Evolutionary conservation across 2,329 filamentous ascomycete genomes (phyloP), one percentile per base, ranked within the genome.

Genomic region (Pseudogymnoascus sp.): DNA sequence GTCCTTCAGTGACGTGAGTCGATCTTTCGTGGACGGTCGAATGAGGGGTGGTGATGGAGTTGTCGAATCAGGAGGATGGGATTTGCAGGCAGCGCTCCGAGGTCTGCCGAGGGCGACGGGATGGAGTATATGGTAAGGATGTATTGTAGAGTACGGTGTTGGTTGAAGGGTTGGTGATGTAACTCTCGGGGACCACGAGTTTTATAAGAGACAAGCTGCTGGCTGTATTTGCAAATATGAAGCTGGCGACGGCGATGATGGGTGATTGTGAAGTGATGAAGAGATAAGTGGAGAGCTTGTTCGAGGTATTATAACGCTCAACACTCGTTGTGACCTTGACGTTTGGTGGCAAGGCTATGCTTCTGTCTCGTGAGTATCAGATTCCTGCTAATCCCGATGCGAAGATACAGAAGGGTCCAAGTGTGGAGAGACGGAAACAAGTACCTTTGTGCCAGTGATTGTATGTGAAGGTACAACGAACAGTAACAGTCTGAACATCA

Each of bases 21-120:
- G 24, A 47, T 29, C 24, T 17, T 41, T 29, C 41, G 24, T 47
- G 41, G 41, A 29, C 11, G 24, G 41, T 29, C 24, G 40, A 44
- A 11, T 44, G 41, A 47, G 41, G 41, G 41, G 41, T 47, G 41
- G 41, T 47, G 41, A 47, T 47, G 21, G 41, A 26, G 41, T n/a
- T 47, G 41, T 47, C 41, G 41, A 47, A 47, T 47, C 41, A 47
- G 41, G 11, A 47, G 21, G 21, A 29, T n/a, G 24, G 41, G 41
- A 47, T 47, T 47, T 47, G 41, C 41, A 47, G 41, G 41, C 41
- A 47, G 41, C 24, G 41, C 41, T 47, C 41, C 41, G 41, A 47
- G 41, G 24, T 47, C 41, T 47, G 41, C 41, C 41, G 41, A 47
- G 41, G 41, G 13, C 41, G 24, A 47, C 41, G 41, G 41, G 41